Evolutionary conservation across 2,329 filamentous ascomycete species (phyloP).

Genomic region (Neofusicoccum ribis): DNA sequence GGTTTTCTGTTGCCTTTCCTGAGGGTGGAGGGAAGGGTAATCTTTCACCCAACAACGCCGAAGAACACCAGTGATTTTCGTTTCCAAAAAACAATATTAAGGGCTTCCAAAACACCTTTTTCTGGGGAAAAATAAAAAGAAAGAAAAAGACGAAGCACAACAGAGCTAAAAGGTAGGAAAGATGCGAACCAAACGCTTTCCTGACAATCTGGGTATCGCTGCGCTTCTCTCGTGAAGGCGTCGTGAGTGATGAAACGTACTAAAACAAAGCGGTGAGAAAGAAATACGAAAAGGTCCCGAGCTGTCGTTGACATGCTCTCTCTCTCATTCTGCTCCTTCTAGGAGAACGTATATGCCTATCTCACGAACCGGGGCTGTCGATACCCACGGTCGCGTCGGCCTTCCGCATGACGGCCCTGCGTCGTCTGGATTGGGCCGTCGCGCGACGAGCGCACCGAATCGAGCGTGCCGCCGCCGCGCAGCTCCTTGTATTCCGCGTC

Average conservation of each 20-base stretch:
- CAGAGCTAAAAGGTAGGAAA: neutral
- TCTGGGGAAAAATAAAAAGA: neutral
- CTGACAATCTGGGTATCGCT: conserved; percentile 10
- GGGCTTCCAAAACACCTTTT: neutral
- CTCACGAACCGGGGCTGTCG: too few relatives aligned
- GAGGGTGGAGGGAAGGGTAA: too few relatives aligned
- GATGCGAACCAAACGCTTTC: neutral
- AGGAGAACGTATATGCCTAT: too few relatives aligned
- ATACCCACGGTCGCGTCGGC: too few relatives aligned
- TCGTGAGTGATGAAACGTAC: neutral
- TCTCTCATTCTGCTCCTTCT: neutral
- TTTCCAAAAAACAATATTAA: neutral
- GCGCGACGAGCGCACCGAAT: neutral
- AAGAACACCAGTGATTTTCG: neutral
- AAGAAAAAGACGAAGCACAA: neutral
- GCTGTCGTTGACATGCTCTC: too few relatives aligned
- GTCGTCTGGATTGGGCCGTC: neutral
- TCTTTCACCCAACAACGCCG: neutral
- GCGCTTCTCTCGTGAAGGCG: neutral
- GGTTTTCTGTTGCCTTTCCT: too few relatives aligned
- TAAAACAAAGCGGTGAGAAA: neutral
- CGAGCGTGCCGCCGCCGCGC: conserved; percentile 30
- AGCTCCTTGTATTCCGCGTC: conserved; percentile 36
- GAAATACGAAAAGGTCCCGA: neutral
- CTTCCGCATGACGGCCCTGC: neutral